phyloP scores from a whole-genome alignment of 1,284 basidiomycete genomes.

The Naganishia albida region DNA sequence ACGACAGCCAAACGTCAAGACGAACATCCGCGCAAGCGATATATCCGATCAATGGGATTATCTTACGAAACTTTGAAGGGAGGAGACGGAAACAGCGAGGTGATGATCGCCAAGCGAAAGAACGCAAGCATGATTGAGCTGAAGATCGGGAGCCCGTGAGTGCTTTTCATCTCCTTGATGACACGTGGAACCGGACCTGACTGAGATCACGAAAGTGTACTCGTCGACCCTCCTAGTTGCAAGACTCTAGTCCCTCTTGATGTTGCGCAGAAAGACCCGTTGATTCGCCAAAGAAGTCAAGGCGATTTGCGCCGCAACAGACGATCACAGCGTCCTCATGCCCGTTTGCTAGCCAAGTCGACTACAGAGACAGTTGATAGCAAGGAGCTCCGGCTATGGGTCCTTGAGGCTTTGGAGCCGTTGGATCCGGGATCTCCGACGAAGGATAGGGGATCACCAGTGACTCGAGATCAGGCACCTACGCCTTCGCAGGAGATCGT shows the following conservation, averaged over 20 bases:
- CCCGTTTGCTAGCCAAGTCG: background rate
- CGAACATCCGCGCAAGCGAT: background rate
- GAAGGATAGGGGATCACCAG: background rate
- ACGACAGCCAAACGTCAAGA: background rate
- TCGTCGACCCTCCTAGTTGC: background rate
- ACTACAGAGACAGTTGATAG: background rate
- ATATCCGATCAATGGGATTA: conserved; percentile 18
- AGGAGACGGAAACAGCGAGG: background rate
- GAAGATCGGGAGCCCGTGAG: conserved; percentile 22
- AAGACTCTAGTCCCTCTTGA: conserved; percentile 1
- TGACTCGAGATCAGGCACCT: background rate
- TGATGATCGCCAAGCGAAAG: background rate
- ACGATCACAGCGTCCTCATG: background rate
- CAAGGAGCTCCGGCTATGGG: conserved; percentile 3
- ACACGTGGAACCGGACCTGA: background rate
- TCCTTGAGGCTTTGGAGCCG: conserved; percentile 2
- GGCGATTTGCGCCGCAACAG: background rate
- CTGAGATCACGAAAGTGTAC: background rate
- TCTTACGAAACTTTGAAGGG: background rate
- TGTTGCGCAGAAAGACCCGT: conserved; percentile 12
- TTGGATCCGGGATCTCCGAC: background rate
- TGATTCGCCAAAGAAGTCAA: conserved; percentile 11
- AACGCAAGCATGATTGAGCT: conserved; percentile 25
- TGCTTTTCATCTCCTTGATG: background rate
- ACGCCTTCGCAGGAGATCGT: conserved; percentile 22